These are phyloP conservation scores for Chlorella sorokiniana DNA, from an alignment of 139 green algal genomes.

Conservation along the genomic window DNA sequence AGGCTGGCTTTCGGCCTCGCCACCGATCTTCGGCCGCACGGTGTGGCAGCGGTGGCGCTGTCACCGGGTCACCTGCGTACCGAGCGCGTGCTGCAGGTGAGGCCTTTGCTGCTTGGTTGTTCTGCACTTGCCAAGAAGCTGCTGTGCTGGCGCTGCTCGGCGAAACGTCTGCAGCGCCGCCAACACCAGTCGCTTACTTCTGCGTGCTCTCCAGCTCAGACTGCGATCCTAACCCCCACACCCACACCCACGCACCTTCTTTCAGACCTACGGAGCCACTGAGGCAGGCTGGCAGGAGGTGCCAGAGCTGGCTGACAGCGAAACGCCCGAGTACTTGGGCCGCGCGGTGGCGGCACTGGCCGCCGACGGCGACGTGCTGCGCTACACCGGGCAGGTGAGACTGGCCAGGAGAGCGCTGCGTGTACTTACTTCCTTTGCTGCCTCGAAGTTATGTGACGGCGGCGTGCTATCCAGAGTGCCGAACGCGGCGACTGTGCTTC, in stretches of 20 bases:
- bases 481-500: too few relatives aligned
- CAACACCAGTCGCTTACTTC: too few relatives aligned
- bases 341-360: slow-evolving; percentile 13
- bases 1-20: slow-evolving; percentile 8
- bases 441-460: too few relatives aligned
- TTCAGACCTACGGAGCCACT: neutral
- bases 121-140: neutral
- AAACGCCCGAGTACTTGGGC: slow-evolving; percentile 15
- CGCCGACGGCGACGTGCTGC: neutral
- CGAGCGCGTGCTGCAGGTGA: slow-evolving; percentile 1
- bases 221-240: too few relatives aligned
- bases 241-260: neutral
- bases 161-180: too few relatives aligned
- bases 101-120: neutral
- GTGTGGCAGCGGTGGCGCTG: neutral
- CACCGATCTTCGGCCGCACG: neutral
- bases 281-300: slow-evolving; percentile 8
- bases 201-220: too few relatives aligned
- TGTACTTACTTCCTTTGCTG: neutral
- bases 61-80: slow-evolving; percentile 22
- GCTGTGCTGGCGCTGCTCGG: too few relatives aligned
- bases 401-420: neutral
- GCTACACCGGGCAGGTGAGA: neutral
- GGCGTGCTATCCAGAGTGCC: neutral
- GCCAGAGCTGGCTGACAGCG: slow-evolving; percentile 11